Evolutionary conservation across 2,329 filamentous ascomycete genomes (phyloP).

Genomic region (Beauveria sp.): DNA sequence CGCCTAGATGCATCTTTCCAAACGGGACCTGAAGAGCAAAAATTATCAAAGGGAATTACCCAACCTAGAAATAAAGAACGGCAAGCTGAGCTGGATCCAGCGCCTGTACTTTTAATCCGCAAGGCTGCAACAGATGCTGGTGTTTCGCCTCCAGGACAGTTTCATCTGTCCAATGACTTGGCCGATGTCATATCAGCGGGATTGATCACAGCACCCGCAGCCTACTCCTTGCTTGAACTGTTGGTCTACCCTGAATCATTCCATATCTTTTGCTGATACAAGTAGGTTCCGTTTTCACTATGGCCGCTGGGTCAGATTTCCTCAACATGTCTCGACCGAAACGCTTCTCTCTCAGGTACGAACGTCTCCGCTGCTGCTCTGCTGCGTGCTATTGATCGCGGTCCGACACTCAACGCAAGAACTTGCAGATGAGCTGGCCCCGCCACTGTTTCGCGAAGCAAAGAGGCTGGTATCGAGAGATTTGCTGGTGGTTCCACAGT

Average conservation of each 20-base stretch:
- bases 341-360: slow-evolving; percentile 10
- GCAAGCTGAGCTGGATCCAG: slow-evolving; percentile 11
- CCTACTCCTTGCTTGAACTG: slow-evolving; percentile 17
- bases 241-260: slow-evolving; percentile 6
- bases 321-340: slow-evolving; percentile 13
- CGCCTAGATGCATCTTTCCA: neutral
- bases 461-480: slow-evolving; percentile 15
- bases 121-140: slow-evolving; percentile 21
- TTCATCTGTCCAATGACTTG: neutral
- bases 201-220: slow-evolving; percentile 14
- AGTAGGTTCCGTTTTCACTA: slow-evolving; percentile 1
- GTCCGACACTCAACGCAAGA: slow-evolving; percentile 19
- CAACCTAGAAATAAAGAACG: neutral
- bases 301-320: slow-evolving; percentile 7
- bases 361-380: slow-evolving; percentile 17
- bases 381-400: slow-evolving; percentile 20
- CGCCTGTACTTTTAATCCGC: slow-evolving; percentile 21
- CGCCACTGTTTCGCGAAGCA: slow-evolving; percentile 18
- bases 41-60: no score
- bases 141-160: slow-evolving; percentile 15
- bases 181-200: slow-evolving; percentile 18
- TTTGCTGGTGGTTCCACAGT: slow-evolving; percentile 15
- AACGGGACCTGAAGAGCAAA: no score
- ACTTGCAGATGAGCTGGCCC: slow-evolving; percentile 18
- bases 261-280: neutral